Evolutionary conservation across 2,329 filamentous ascomycete species (phyloP), one percentile per base, ranked within the genome.

Genomic region (Neoascochyta sp.): DNA sequence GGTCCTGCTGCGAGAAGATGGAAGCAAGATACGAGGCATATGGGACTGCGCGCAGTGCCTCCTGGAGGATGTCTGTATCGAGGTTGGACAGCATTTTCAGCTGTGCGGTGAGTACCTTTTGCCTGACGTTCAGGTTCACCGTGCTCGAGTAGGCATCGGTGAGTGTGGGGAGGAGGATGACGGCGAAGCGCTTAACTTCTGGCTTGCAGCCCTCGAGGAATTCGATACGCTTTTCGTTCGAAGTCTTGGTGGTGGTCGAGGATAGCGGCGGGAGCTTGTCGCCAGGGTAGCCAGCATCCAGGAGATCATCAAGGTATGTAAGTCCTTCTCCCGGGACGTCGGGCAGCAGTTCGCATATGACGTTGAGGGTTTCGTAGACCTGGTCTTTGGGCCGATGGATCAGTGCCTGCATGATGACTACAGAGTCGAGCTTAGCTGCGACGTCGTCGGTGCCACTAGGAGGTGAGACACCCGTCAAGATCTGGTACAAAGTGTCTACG

Each of bases 141-240:
- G 92, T 98, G 63, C 92, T 96, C 8, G 92, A 95, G 57, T 94
- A 98, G 1, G 89, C 90, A 60, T 98, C 89, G 16, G 92, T 96
- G 41, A 98, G 69, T 3, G 92, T 98, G 1, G 92, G 92, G 43
- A 98, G 83, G 8, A 98, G 73, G 36, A 98, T 92, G 44, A 94
- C 76, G 1, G 89, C 86, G 59, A 98, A 98, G 21, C 90, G 83
- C 60, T 86, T 86, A 31, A 96, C 81, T 66, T 96, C 81, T 5
- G 80, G 66, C 52, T 88, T 87, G 70, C 89, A 95, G n/a, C 75
- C 78, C 46, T 85, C 75, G 17, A 98, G 68, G 5, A 94, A 69
- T 39, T 86, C 78, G n/a, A 95, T 67, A 22, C 90, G 79, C 64
- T 87, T 88, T 46, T 92, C 85, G 42, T 86, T 85, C 1, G 80